Conservation (phyloP, 208 protist genomes). For the Leishmania turanica region DNA sequence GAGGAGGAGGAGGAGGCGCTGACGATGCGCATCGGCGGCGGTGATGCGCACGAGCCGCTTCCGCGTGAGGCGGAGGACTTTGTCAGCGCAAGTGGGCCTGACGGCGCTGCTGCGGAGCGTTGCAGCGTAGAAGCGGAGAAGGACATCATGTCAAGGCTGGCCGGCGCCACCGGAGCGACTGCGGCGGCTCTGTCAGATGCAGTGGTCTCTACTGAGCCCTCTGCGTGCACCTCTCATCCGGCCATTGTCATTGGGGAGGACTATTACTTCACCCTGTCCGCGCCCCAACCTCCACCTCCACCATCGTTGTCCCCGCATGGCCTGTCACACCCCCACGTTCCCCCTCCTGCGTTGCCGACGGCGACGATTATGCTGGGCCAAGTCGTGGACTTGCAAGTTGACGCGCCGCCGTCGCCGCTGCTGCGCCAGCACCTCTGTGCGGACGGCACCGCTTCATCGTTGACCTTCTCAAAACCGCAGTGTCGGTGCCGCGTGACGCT, state of each 20-base stretch:
- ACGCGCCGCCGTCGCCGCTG: constrained; percentile 1
- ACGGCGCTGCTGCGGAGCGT: neutral
- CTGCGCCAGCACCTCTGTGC: neutral
- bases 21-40: neutral
- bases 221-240: constrained; percentile 19
- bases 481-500: constrained; percentile 30
- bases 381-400: constrained; percentile 35
- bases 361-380: constrained; percentile 45
- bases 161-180: neutral
- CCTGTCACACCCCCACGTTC: neutral
- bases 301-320: neutral
- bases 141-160: neutral
- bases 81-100: neutral
- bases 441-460: constrained; percentile 1
- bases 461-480: neutral
- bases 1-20: neutral
- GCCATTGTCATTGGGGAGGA: constrained; percentile 53
- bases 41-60: neutral
- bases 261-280: constrained; percentile 57
- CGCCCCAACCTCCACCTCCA: neutral
- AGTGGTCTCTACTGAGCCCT: neutral
- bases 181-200: neutral
- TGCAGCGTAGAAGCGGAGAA: neutral
- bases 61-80: neutral
- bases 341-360: constrained; percentile 6